phyloP scores from a whole-genome alignment of 2,329 filamentous ascomycete species.

The Fusarium poae region DNA sequence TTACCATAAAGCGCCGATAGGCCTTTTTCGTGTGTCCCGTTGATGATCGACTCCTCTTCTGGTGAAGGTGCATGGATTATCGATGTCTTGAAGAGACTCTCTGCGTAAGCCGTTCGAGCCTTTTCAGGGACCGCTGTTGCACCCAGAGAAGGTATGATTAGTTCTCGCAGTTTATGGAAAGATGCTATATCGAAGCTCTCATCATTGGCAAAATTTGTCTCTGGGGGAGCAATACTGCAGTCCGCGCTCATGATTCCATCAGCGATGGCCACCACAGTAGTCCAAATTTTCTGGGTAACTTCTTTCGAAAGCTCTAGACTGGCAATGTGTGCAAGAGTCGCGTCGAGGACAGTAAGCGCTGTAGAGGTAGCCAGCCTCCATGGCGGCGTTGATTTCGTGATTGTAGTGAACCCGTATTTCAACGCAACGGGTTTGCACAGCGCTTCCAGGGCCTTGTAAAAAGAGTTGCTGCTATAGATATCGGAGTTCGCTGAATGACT shows the following conservation, averaged over 20 bases:
- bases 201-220: conserved; percentile 71
- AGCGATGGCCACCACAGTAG: conserved; percentile 72
- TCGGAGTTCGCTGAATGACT: conserved; percentile 72
- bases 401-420: conserved; percentile 83
- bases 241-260: conserved; percentile 78
- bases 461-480: conserved; percentile 76
- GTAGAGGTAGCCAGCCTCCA: conserved; percentile 86
- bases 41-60: conserved; percentile 68
- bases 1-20: conserved; percentile 71
- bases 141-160: conserved; percentile 82
- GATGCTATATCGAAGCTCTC: conserved; percentile 84
- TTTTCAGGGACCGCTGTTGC: conserved; percentile 73
- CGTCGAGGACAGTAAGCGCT: conserved; percentile 74
- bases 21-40: conserved; percentile 61
- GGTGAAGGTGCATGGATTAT: conserved; percentile 77
- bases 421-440: conserved; percentile 77
- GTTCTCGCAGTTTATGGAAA: conserved; percentile 75
- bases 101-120: conserved; percentile 76
- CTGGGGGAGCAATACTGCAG: conserved; percentile 61
- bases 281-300: conserved; percentile 75
- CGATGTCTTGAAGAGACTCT: conserved; percentile 83
- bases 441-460: conserved; percentile 74
- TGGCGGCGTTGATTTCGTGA: conserved; percentile 76
- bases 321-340: conserved; percentile 72
- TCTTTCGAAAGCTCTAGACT: conserved; percentile 60